Percentiles rank a stretch among this genome's conserved stretches.
phyloP scores from a whole-genome alignment of 768 basidiomycete genomes.

The Hygrocybe punicea region DNA sequence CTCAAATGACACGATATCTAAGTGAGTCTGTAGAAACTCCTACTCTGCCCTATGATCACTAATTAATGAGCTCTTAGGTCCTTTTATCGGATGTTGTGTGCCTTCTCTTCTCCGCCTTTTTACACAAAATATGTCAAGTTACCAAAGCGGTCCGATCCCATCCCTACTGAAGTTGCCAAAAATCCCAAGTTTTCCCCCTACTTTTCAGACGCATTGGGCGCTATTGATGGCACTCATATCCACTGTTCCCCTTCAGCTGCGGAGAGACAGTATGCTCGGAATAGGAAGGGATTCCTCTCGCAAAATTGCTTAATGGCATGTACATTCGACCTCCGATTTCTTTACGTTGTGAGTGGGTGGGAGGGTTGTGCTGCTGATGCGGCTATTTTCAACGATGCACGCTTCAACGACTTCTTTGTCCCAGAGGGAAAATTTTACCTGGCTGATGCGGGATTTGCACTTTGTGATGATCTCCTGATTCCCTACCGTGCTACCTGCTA shows the following conservation, averaged over 20 bases:
- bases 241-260: constrained; percentile 15
- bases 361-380: constrained; percentile 41
- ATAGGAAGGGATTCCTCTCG: constrained; percentile 34
- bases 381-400: constrained; percentile 30
- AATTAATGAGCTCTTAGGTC: constrained; percentile 6
- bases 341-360: constrained; percentile 40
- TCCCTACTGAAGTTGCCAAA: constrained; percentile 16
- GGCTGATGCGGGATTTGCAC: constrained; percentile 37
- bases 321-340: constrained; percentile 20
- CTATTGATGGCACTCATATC: constrained; percentile 35
- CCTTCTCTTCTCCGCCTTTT: constrained; percentile 14
- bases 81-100: constrained; percentile 12
- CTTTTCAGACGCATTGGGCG: constrained; percentile 34
- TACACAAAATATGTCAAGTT: constrained; percentile 19
- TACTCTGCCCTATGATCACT: constrained; percentile 2
- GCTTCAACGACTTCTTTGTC: constrained; percentile 26
- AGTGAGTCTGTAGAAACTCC: constrained; percentile 2
- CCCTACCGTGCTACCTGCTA: constrained; percentile 39
- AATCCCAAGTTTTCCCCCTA: constrained; percentile 32
- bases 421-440: constrained; percentile 33
- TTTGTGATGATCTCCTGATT: constrained; percentile 35
- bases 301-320: constrained; percentile 39
- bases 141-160: constrained; percentile 15
- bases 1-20: constrained; percentile 11
- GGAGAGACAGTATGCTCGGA: constrained; percentile 17